Evolutionary conservation across 2,329 filamentous ascomycete species (phyloP), one percentile per base, ranked within the genome.

Genomic region (Neofusicoccum parvum): DNA sequence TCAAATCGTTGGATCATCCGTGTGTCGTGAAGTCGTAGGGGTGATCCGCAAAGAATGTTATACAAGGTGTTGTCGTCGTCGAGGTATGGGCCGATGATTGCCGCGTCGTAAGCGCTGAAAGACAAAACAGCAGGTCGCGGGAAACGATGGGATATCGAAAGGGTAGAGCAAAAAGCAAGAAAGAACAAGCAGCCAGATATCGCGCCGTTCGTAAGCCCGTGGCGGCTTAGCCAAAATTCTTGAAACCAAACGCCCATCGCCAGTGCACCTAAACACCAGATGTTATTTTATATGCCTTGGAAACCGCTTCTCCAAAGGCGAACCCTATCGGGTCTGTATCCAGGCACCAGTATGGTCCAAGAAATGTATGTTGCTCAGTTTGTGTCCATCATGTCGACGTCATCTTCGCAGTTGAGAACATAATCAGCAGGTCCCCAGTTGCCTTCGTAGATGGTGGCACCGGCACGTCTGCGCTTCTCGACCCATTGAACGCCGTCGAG

Each of bases 391-490:
- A 89, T 89, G 75, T 89, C 87, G 51, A 85, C 82, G 74, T 79
- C 77, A 49, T 78, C 72, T 7, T 85, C 82, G 70, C 83, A 82
- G 27, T 80, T 80, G 64, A 88, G 80, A 20, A 88, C 81, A 68
- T 88, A 85, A 69, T 89, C 89, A 27, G 85, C 85, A 37, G 94
- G 94, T 3, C 95, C 95, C 91, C 94, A 99, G 75, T 92, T 95
- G 68, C 95, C 95, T 80, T 99, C 95, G 72, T 91, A 99, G 62
- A 99, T 89, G 0, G 93, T 97, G n/a, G 95, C 95, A 50, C 93
- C 92, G 11, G 93, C 92, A 64, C 90, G 88, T 64, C 93, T 88
- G 68, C 93, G 88, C 59, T 83, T 81, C 64, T 88, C 86, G 37
- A 96, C 90, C 91, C 95, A 99, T 67, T 85, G 86, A 62, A 97